Base-by-base conservation (phyloP, 2,329 filamentous ascomycete genomes). In the Colletotrichum euphorbiae region DNA sequence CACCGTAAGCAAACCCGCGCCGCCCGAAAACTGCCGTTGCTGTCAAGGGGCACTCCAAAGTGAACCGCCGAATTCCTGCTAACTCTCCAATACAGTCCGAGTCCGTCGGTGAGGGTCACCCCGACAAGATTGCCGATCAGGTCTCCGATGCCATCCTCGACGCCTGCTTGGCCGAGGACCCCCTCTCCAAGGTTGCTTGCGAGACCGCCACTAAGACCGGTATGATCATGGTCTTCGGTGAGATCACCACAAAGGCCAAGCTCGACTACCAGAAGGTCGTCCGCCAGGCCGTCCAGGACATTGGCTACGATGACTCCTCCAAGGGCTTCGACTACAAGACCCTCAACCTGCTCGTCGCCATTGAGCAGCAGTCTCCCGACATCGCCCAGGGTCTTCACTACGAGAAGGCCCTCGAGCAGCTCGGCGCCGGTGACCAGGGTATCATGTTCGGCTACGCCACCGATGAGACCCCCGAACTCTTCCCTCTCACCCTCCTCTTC, bases 291-390 rank as follows among this genome's bases (percentile, higher is more conserved):
- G 94, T 99, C 89, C 95, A 97, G 90, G 95, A 97, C 80, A 99
- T 99, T 79, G 96, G 96, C 77, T 99, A 98, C 85, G 96, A 99
- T 85, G 89, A 92, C 83, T 98, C 96, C 64, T 87, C 89, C 77
- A 99, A 99, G 91, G 96, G 96, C 72, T 99, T 99, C 84, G 96
- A 99, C 87, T 97, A 98, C 93, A 98, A 98, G 91, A 99, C 96
- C 75, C 95, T 92, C 87, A 98, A 98, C 87, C 89, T 99, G 79
- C 90, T 98, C 76, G 94, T 98, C 77, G 96, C 95, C 84, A 98
- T 99, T 82, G 96, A 99, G 91, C 90, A 99, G 86, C 96, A 99
- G 86, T 98, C 95, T 70, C 93, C 95, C 78, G 96, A 99, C 83
- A 99, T 99, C 79, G 96, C 96, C 75, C 96, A 98, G 86, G 96